Percentiles rank a stretch among this genome's conserved stretches.
These are phyloP conservation scores for Paralagenidium karlingii DNA, from an alignment of 352 stramenopile genomes.

Conservation along the genomic window DNA sequence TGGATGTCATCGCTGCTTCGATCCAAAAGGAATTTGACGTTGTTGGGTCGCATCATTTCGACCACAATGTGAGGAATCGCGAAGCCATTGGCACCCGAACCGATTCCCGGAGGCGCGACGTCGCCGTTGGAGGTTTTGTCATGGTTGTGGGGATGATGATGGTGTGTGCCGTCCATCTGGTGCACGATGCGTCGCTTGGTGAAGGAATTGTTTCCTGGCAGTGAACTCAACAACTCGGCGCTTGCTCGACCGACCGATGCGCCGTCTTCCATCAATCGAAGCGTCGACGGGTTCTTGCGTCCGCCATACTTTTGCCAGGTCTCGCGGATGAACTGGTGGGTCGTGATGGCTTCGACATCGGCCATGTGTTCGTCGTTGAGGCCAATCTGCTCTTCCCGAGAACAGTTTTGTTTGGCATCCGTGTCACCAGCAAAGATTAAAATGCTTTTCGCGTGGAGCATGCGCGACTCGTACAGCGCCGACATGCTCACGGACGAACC, in stretches of 20 bases:
- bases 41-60: conserved; percentile 61
- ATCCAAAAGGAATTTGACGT: conserved; percentile 59
- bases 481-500: conserved; percentile 51
- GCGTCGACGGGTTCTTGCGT: no score
- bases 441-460: conserved; percentile 45
- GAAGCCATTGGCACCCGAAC: conserved; percentile 1
- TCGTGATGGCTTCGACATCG: conserved; percentile 63
- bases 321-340: conserved; percentile 65
- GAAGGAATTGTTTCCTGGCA: no score
- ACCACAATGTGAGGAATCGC: conserved; percentile 38
- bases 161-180: no score
- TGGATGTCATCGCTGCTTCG: conserved; percentile 20
- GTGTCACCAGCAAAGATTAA: conserved; percentile 66
- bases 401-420: no score
- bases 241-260: no score
- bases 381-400: conserved; percentile 16
- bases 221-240: no score
- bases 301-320: conserved; percentile 33
- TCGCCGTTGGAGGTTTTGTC: conserved; percentile 7
- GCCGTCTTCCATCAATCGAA: no score
- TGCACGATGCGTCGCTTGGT: no score
- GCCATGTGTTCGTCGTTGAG: conserved; percentile 60
- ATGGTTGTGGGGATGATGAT: no score
- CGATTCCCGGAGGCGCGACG: conserved; percentile 1
- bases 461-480: conserved; percentile 35